Base-by-base conservation (phyloP, 1,284 basidiomycete species). In the Gymnopus androsaceus region DNA sequence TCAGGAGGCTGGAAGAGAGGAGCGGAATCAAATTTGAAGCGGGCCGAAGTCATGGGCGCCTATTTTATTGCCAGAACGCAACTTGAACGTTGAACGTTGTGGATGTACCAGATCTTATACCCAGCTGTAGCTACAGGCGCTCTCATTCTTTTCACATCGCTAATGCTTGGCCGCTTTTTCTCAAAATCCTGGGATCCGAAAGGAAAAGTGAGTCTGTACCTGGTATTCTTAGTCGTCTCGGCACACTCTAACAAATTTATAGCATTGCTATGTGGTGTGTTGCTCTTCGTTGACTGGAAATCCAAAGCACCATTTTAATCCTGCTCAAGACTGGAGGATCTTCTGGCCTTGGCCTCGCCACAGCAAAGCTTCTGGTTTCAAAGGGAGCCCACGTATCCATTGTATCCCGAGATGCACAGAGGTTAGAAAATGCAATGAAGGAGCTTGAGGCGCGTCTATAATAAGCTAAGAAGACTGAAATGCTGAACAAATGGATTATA, bases 351-450 rank as follows among this genome's bases (percentile, higher is more conserved):
- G 93, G 94, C 7, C 78, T 92, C 12, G 79, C 85, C 0, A 74
- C 94, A 0, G 89, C 92, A 0, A 75, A 81, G 37, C 75, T 86
- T 37, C 78, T 95, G 11, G 82, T 85, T n/a, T 72, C 77, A 60
- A 77, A 78, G 52, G 93, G 93, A 1, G 90, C 92, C 1, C 76
- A 92, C 67, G 87, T 95, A 3, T 89, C 88, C 1, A 89, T 95
- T 58, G 87, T 94, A 31, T 91, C 92, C 40, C 78, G 92, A 25
- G 81, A 87, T 62, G 75, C 84, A 60, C 71, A 73, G 42, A 87
- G 83, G 59, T 75, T 93, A 27, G 71, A 80, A 50, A 72, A 69
- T 15, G 91, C 90, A 0, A 62, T 88, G 11, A 71, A 70, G 21
- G 72, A 81, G 57, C 66, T 95, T 25, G 84, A 92, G 79, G 90